A percentile compares a stretch with the other conserved stretches of the same genome.
Evolutionary conservation across 768 basidiomycete genomes (phyloP).

Genomic region (Coprinopsis marcescibilis): DNA sequence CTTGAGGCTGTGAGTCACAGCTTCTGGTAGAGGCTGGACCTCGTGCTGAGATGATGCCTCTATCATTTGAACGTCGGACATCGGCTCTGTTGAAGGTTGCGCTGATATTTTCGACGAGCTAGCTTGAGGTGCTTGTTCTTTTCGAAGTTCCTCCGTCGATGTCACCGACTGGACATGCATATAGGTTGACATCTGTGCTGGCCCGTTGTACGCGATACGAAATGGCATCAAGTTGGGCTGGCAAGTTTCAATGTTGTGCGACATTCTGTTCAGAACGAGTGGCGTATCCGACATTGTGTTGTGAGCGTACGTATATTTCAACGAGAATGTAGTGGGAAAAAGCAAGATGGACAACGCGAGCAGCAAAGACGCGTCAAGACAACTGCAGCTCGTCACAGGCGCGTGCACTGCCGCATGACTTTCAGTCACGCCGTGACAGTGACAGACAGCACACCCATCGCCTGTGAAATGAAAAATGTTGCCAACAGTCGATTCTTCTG

Average conservation of each 20-base stretch:
- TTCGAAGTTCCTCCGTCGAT: not conserved
- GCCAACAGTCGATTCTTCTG: too few relatives aligned
- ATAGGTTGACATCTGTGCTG: constrained; percentile 70
- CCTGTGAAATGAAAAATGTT: not conserved
- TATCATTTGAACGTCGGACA: not conserved
- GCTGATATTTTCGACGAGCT: not conserved
- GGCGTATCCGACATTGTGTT: too few relatives aligned
- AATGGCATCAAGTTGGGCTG: constrained; percentile 80
- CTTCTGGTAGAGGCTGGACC: too few relatives aligned
- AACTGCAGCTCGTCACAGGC: not conserved
- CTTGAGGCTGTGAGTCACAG: too few relatives aligned
- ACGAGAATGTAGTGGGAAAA: not conserved
- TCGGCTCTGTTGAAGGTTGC: not conserved
- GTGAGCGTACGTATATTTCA: too few relatives aligned
- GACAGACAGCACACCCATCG: too few relatives aligned
- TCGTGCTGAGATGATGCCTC: too few relatives aligned
- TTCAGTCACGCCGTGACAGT: too few relatives aligned
- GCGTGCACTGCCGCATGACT: too few relatives aligned
- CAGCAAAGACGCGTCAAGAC: not conserved
- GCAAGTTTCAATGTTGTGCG: constrained; percentile 22
- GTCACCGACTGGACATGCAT: constrained; percentile 45
- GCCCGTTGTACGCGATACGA: constrained; percentile 63
- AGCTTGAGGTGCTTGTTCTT: not conserved
- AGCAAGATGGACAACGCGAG: too few relatives aligned
- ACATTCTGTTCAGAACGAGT: not conserved